Evolutionary conservation across 225 moss, liverwort and hornwort species (phyloP), one percentile per base, ranked within the genome.

Genomic region (Marchantia polymorpha): DNA sequence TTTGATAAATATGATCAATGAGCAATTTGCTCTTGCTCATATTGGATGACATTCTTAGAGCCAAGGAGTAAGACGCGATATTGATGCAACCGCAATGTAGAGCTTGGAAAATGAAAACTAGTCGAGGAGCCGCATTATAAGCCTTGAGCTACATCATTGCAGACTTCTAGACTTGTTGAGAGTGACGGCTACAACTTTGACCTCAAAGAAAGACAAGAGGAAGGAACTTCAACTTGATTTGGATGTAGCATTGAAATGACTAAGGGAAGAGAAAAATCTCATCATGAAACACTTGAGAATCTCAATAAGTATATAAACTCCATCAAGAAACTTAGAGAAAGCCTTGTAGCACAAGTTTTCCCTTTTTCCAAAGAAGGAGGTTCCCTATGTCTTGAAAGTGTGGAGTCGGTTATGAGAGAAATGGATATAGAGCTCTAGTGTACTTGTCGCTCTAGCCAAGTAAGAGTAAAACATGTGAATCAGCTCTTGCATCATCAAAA

Each of bases 191-290:
- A 55, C 79, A 69, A 86, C 87, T 51, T 64, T 92, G 78, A 80
- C 83, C 58, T 51, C 86, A 72, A 92, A 94, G 82, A 90, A 87
- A 81, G 92, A 87, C 39, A 85, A 91, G 75, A 83, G 92, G 70
- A 90, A 84, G 79, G 89, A 90, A 79, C 87, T 90, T 46, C 81
- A 85, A 63, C 47, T 25, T 64, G 92, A 94, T 78, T 83, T 87
- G 30, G 90, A 92, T 39, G 86, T 83, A 73, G 84, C 90, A 47
- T 74, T 90, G 84, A 90, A 89, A 74, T 77, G 83, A 74, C 83
- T 92, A 82, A 86, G 81, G 83, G 89, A 84, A 72, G 94, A 94
- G 80, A 89, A 87, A 85, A 84, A 71, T 78, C 87, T 25, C 89
- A 88, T 60, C 81, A 80, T 77, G 92, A 89, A 79, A 89, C 87